phyloP scores from a whole-genome alignment of 192 early-diverging fungal species.

The Ambispora gerdemannii region DNA sequence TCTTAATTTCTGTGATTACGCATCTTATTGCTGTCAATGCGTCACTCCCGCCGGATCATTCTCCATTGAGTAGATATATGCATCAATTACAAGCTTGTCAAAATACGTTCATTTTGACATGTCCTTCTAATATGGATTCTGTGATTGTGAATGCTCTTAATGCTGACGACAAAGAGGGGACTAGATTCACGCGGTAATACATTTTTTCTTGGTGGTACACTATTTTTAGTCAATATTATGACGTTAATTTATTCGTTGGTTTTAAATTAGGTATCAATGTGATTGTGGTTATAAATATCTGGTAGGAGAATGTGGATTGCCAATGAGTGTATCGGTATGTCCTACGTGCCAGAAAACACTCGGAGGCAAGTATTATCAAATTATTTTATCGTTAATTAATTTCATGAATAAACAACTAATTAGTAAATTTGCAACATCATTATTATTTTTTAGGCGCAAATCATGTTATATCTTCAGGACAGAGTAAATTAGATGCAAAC shows the following conservation, averaged over 20 bases:
- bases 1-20: slow-evolving; percentile 16
- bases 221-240: neutral
- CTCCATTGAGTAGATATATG: neutral
- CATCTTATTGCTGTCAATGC: slow-evolving; percentile 15
- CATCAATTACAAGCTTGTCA: slow-evolving; percentile 1
- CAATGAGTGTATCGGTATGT: neutral
- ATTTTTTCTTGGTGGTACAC: neutral
- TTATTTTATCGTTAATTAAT: no score
- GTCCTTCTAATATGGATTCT: slow-evolving; percentile 12
- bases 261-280: slow-evolving; percentile 33
- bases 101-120: slow-evolving; percentile 4
- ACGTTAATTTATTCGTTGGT: neutral
- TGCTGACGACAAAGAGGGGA: neutral
- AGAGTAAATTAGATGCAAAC: neutral
- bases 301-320: slow-evolving; percentile 24
- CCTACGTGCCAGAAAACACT: slow-evolving; percentile 14
- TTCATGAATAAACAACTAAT: neutral
- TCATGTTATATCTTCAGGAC: no score
- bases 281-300: slow-evolving; percentile 26
- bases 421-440: no score
- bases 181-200: slow-evolving; percentile 15
- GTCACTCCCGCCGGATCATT: neutral
- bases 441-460: no score
- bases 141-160: slow-evolving; percentile 14
- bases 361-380: neutral